Evolutionary conservation across 768 basidiomycete genomes (phyloP).

Genomic region (Cyclocybe aegerita): DNA sequence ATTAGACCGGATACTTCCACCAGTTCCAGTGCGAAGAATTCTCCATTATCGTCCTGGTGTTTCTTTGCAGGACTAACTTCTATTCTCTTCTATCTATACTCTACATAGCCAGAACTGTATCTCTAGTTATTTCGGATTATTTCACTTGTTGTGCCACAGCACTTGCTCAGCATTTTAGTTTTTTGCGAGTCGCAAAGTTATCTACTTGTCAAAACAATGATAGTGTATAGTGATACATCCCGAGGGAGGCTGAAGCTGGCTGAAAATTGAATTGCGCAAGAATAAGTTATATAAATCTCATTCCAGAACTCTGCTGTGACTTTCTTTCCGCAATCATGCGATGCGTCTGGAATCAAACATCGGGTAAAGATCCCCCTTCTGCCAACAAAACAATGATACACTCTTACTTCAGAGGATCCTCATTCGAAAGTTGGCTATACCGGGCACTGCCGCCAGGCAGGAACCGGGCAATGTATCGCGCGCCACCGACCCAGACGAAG

Average conservation of each 20-base stretch:
- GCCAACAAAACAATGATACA: slow-evolving; percentile 8
- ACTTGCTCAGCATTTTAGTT: no score
- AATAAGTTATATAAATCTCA: neutral
- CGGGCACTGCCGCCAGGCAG: slow-evolving; percentile 33
- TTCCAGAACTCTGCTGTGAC: neutral
- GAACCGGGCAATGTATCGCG: slow-evolving; percentile 42
- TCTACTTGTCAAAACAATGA: neutral
- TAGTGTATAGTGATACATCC: no score
- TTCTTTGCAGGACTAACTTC: slow-evolving; percentile 8
- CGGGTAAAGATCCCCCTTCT: slow-evolving; percentile 7
- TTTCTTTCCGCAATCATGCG: slow-evolving; percentile 15
- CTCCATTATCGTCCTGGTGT: slow-evolving; percentile 1
- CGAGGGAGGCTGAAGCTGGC: no score
- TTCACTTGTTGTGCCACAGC: no score
- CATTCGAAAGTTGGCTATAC: slow-evolving; percentile 48
- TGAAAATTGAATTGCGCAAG: no score
- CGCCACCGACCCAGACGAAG: slow-evolving; percentile 54
- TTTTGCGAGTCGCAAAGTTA: no score
- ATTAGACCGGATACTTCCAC: slow-evolving; percentile 38
- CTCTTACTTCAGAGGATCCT: slow-evolving; percentile 52
- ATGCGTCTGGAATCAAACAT: slow-evolving; percentile 22
- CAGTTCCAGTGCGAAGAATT: slow-evolving; percentile 4
- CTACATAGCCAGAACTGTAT: neutral
- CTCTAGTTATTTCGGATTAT: neutral
- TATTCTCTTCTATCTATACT: slow-evolving; percentile 12